Percentiles rank a stretch among this genome's conserved stretches.
Conservation (phyloP, 1,284 basidiomycete species). For the Trichosporon asahii region DNA sequence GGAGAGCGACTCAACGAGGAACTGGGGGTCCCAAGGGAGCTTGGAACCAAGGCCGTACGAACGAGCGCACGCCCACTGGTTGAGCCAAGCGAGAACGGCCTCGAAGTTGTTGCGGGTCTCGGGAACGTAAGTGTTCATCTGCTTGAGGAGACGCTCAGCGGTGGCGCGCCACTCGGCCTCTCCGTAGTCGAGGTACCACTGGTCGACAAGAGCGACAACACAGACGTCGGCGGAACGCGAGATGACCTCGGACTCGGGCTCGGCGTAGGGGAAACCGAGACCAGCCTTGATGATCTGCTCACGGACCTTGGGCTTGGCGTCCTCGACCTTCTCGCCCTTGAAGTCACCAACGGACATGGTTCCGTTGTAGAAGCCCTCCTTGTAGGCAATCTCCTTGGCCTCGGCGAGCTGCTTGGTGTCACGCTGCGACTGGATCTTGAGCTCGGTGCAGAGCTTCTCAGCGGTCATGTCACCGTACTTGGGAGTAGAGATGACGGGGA, state of each 20-base stretch:
- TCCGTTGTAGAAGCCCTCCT: constrained; percentile 95
- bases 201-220: constrained; percentile 95
- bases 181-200: constrained; percentile 99
- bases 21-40: constrained; percentile 94
- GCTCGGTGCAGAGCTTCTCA: constrained; percentile 75
- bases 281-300: constrained; percentile 75
- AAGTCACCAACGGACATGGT: constrained; percentile 85
- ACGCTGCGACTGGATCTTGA: constrained; percentile 96
- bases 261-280: constrained; percentile 85
- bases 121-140: constrained; percentile 83
- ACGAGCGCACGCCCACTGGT: constrained; percentile 97
- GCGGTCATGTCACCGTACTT: constrained; percentile 91
- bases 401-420: constrained; percentile 89
- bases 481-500: constrained; percentile 84
- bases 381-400: constrained; percentile 97
- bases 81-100: constrained; percentile 88
- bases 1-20: constrained; percentile 93
- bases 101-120: constrained; percentile 93
- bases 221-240: constrained; percentile 91
- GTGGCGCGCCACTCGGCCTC: constrained; percentile 81
- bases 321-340: constrained; percentile 80
- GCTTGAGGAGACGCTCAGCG: constrained; percentile 75
- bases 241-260: constrained; percentile 90
- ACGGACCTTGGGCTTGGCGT: constrained; percentile 86
- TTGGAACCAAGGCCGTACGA: constrained; percentile 95